These are phyloP conservation scores for Chondrus crispus DNA, from an alignment of 23 red algal species.

Conservation along the genomic window DNA sequence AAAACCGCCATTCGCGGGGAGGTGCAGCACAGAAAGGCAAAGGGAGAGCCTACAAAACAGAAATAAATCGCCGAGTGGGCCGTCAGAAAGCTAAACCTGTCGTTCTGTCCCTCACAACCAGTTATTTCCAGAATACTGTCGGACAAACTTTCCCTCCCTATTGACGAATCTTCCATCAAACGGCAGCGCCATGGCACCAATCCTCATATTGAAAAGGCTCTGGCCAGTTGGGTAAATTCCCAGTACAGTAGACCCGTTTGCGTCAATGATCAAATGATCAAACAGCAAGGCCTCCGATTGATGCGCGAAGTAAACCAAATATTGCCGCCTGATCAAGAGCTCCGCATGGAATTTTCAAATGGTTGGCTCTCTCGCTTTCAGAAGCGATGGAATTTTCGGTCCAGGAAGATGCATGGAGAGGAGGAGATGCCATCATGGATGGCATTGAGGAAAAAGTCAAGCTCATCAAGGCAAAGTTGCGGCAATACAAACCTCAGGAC, in stretches of 20 bases:
- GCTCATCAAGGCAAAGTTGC: too few species aligned
- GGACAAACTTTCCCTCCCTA: too few species aligned
- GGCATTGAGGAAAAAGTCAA: too few species aligned
- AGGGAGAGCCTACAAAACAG: background rate
- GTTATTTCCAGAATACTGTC: slow-evolving; percentile 21
- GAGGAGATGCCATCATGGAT: background rate
- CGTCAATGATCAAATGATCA: background rate
- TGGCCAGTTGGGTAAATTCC: slow-evolving; percentile 7
- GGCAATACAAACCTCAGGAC: background rate
- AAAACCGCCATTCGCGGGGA: background rate
- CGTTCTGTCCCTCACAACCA: slow-evolving; percentile 7
- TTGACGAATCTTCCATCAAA: too few species aligned
- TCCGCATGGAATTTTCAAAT: slow-evolving; percentile 27
- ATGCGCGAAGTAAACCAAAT: too few species aligned
- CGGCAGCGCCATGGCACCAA: too few species aligned
- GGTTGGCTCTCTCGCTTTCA: slow-evolving; percentile 26
- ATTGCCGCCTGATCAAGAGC: background rate
- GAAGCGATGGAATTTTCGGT: slow-evolving; percentile 21
- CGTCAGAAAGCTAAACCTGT: background rate
- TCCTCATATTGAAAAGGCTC: background rate
- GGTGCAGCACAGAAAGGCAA: background rate
- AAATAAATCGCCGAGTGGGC: slow-evolving; percentile 17
- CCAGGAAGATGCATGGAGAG: slow-evolving; percentile 4
- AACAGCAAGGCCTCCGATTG: too few species aligned
- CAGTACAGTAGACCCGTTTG: background rate